Evolutionary conservation across 2,329 filamentous ascomycete genomes (phyloP).

Genomic region (Coniochaeta hoffmannii): DNA sequence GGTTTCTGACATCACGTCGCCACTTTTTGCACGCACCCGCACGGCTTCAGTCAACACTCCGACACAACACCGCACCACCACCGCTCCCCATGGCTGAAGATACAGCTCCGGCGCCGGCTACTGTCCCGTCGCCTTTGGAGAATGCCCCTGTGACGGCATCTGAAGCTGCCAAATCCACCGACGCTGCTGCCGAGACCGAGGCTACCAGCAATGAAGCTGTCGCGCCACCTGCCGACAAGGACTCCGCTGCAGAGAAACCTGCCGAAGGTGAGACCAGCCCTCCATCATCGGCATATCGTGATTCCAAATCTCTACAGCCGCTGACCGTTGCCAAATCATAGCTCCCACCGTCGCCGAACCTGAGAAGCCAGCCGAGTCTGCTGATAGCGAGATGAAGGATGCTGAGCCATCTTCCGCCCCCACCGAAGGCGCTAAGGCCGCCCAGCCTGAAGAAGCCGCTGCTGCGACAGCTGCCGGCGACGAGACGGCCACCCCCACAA

Average conservation of each 20-base stretch:
- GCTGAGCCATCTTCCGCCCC: conserved; percentile 48
- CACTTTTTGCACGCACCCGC: conserved; percentile 9
- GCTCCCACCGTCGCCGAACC: conserved; percentile 19
- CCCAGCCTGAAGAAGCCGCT: conserved; percentile 7
- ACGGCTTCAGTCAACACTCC: not conserved
- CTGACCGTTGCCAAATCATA: not conserved
- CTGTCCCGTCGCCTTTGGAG: not conserved
- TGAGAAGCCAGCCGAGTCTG: conserved; percentile 22
- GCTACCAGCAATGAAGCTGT: not conserved
- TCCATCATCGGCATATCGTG: not conserved
- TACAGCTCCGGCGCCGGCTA: not conserved
- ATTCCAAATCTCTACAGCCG: not conserved
- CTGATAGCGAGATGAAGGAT: conserved; percentile 62
- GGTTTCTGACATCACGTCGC: conserved; percentile 17
- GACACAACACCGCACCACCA: not conserved
- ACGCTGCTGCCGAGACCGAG: not conserved
- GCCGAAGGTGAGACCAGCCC: conserved; percentile 13
- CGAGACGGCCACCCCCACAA: conserved; percentile 25
- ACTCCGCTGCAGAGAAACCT: conserved; percentile 7
- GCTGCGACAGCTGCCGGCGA: conserved; percentile 20
- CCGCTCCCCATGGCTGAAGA: conserved; percentile 1
- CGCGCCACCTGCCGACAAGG: not conserved
- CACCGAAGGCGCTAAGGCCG: conserved; percentile 10
- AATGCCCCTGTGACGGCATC: not conserved
- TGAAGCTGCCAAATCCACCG: not conserved